These are phyloP conservation scores for Ailanthus altissimus DNA, from an alignment of 345 rosid genomes.

Conservation along the genomic window DNA sequence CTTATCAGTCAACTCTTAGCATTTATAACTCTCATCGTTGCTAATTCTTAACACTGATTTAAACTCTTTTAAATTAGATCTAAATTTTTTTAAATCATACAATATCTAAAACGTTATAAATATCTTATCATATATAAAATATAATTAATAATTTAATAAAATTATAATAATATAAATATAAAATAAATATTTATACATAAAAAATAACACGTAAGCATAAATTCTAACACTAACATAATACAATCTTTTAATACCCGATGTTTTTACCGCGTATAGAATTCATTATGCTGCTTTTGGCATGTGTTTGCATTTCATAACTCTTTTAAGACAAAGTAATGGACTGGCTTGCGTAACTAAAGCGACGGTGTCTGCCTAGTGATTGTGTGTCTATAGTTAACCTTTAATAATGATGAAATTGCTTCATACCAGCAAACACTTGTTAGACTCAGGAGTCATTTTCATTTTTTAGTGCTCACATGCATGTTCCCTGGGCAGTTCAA, in stretches of 20 bases:
- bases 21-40: no score
- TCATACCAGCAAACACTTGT: not conserved
- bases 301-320: not conserved
- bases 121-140: no score
- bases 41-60: no score
- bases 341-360: not conserved
- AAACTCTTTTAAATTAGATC: no score
- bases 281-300: not conserved
- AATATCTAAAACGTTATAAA: no score
- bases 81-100: no score
- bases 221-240: conserved; percentile 24
- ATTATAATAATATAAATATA: no score
- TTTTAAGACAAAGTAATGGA: not conserved
- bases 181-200: no score
- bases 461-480: not conserved
- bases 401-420: not conserved
- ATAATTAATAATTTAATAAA: no score
- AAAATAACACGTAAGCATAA: no score
- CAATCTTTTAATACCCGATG: not conserved
- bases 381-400: not conserved
- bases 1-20: no score
- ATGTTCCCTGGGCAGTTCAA: not conserved
- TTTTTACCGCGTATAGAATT: not conserved
- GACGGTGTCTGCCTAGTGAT: not conserved
- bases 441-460: not conserved